A percentile compares a stretch with the other conserved stretches of the same genome.
phyloP scores from a whole-genome alignment of 345 rosid species.

The Corchorus capsularis region DNA sequence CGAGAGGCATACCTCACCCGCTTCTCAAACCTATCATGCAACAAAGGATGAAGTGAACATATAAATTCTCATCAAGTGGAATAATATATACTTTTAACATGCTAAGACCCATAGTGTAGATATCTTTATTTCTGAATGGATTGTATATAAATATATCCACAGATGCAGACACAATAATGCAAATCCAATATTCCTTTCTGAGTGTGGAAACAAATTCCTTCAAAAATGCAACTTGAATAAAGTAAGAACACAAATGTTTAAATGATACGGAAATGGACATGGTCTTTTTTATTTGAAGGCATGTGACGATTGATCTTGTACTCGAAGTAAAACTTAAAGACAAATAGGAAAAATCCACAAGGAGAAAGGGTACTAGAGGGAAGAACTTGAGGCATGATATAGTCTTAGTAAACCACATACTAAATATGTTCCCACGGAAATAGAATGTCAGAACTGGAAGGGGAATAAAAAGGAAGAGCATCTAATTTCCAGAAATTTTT shows the following conservation, averaged over 20 bases:
- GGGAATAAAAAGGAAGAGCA: neutral
- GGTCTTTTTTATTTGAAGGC: neutral
- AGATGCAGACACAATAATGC: neutral
- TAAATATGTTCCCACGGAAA: neutral
- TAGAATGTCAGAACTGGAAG: neutral
- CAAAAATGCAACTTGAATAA: neutral
- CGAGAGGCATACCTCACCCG: slow-evolving; percentile 94
- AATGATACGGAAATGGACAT: neutral
- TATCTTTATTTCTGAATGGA: neutral
- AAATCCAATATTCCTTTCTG: neutral
- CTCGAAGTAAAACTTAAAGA: neutral
- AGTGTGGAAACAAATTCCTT: neutral
- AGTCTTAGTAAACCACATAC: no score
- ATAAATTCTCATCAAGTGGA: neutral
- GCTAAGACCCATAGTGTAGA: neutral
- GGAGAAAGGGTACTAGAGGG: neutral
- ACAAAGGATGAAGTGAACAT: neutral
- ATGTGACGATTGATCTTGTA: neutral
- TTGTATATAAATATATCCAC: neutral
- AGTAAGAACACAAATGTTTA: neutral
- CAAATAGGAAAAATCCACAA: neutral
- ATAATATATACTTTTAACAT: neutral
- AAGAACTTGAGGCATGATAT: neutral
- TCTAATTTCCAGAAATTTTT: slow-evolving; percentile 6
- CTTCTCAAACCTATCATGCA: slow-evolving; percentile 78